These are phyloP conservation scores for Leccinellum albellum DNA, from an alignment of 768 basidiomycete species.

Conservation along the genomic window DNA sequence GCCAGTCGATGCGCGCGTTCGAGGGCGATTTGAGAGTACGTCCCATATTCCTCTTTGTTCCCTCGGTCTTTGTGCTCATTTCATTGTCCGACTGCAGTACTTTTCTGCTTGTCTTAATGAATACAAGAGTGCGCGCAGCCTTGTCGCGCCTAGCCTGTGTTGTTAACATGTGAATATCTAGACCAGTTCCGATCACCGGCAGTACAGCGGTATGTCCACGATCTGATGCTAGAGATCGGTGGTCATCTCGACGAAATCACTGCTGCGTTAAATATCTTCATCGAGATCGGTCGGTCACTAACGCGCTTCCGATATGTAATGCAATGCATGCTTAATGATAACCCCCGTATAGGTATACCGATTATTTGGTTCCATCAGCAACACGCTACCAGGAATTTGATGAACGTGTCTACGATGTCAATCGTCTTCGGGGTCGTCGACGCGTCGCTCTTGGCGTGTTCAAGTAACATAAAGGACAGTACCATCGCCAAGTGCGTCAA, in stretches of 20 bases:
- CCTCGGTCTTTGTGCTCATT: background rate
- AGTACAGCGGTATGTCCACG: slow-evolving; percentile 50
- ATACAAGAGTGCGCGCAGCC: slow-evolving; percentile 37
- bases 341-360: slow-evolving; percentile 41
- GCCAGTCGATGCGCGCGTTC: slow-evolving; percentile 43
- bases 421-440: slow-evolving; percentile 53
- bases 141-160: background rate
- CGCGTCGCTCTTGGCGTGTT: slow-evolving; percentile 45
- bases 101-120: slow-evolving; percentile 46
- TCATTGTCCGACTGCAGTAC: slow-evolving; percentile 32
- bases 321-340: background rate
- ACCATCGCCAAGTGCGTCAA: slow-evolving; percentile 40
- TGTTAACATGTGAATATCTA: slow-evolving; percentile 14
- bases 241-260: slow-evolving; percentile 50
- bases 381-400: slow-evolving; percentile 42
- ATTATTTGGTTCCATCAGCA: slow-evolving; percentile 52
- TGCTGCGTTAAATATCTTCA: slow-evolving; percentile 44
- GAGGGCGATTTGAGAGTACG: slow-evolving; percentile 46
- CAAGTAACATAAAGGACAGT: slow-evolving; percentile 30
- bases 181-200: slow-evolving; percentile 49
- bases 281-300: slow-evolving; percentile 43
- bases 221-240: slow-evolving; percentile 44
- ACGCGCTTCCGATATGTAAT: background rate
- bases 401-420: slow-evolving; percentile 51
- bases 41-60: background rate